Evolutionary conservation across 2,329 filamentous ascomycete genomes (phyloP).

Genomic region (Falciphora oryzae): DNA sequence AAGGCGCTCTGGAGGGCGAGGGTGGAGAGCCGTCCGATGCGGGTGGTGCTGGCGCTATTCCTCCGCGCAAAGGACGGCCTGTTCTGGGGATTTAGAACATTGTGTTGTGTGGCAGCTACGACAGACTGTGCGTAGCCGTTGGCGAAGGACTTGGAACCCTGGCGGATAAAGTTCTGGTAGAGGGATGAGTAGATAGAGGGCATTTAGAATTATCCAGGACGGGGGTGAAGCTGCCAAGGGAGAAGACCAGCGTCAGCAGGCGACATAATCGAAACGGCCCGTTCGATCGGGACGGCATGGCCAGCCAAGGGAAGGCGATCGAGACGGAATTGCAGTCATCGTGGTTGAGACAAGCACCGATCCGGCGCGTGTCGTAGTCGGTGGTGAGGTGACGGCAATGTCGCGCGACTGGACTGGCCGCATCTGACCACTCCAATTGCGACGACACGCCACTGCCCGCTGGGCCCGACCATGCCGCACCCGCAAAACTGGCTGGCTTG

Average conservation of each 20-base stretch:
- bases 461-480: too few relatives aligned
- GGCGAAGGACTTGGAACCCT: constrained; percentile 93
- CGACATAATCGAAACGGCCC: neutral
- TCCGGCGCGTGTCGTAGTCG: neutral
- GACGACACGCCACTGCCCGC: constrained; percentile 10
- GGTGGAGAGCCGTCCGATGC: constrained; percentile 47
- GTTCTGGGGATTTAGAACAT: constrained; percentile 66
- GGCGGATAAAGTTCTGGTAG: constrained; percentile 83
- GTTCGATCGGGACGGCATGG: constrained; percentile 10
- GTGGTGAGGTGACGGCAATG: neutral
- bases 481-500: neutral
- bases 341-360: neutral
- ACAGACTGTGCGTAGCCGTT: constrained; percentile 98
- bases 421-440: constrained; percentile 5
- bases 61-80: constrained; percentile 57
- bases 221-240: constrained; percentile 44
- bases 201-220: constrained; percentile 81
- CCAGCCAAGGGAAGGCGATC: neutral
- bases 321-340: neutral
- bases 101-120: constrained; percentile 83
- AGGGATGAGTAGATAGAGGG: constrained; percentile 63
- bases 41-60: constrained; percentile 44
- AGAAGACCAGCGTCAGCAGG: constrained; percentile 3
- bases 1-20: constrained; percentile 76
- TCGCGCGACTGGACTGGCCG: neutral